These are phyloP conservation scores for Arabidopsis hybrid DNA, from an alignment of 441 rosid genomes.

Conservation along the genomic window DNA sequence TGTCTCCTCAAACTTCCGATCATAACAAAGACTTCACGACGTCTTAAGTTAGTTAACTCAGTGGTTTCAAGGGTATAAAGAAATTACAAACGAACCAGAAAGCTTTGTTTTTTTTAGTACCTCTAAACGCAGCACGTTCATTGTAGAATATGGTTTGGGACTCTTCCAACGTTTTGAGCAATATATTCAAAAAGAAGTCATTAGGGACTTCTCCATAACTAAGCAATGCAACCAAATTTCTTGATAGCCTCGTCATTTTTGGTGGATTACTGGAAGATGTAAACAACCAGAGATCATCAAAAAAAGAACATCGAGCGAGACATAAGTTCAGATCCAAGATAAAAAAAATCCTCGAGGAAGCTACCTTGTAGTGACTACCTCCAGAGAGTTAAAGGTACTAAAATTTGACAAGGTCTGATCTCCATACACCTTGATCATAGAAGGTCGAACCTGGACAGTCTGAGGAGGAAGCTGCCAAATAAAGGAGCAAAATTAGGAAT, in stretches of 20 bases:
- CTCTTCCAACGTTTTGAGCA: conserved; percentile 59
- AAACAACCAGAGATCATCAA: conserved; percentile 16
- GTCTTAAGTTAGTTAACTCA: not conserved
- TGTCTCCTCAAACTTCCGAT: not conserved
- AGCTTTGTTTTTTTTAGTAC: conserved; percentile 45
- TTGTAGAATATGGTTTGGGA: conserved; percentile 48
- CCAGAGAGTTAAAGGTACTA: conserved; percentile 56
- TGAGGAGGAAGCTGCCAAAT: conserved; percentile 55
- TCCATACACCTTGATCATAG: conserved; percentile 74
- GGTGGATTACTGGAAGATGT: conserved; percentile 47
- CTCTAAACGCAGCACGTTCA: conserved; percentile 60
- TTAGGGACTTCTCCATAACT: conserved; percentile 78
- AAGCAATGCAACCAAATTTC: conserved; percentile 66
- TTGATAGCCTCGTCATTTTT: conserved; percentile 55
- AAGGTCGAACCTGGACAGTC: conserved; percentile 63
- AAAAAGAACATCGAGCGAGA: not conserved
- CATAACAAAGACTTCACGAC: not conserved
- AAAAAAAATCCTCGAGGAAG: conserved; percentile 5
- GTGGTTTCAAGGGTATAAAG: not conserved
- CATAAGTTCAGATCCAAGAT: not conserved
- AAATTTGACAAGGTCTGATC: conserved; percentile 44
- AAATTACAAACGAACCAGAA: conserved; percentile 2
- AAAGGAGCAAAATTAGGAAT: conserved; percentile 21
- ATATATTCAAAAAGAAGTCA: conserved; percentile 54
- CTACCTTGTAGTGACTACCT: conserved; percentile 76